A percentile compares a stretch with the other conserved stretches of the same genome.
Evolutionary conservation across 371 early-diverging fungal species (phyloP).

Genomic region (Caulochytrium protostelioides): DNA sequence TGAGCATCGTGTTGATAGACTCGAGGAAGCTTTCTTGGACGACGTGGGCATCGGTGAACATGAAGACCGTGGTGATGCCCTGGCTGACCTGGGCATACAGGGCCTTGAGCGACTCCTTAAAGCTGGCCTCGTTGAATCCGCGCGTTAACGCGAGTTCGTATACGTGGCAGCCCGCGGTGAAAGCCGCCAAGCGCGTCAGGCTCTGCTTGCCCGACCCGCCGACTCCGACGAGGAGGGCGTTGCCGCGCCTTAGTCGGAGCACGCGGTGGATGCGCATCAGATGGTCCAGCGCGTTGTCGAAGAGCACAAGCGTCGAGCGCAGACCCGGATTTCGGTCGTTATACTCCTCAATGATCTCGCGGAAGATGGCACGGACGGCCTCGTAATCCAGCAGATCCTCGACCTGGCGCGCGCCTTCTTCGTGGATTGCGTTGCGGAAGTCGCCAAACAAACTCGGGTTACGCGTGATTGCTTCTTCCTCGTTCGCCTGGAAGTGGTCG

Average conservation of each 20-base stretch:
- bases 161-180: constrained; percentile 27
- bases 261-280: constrained; percentile 29
- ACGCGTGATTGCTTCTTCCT: constrained; percentile 17
- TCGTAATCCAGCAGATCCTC: constrained; percentile 35
- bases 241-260: constrained; percentile 28
- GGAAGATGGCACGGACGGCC: constrained; percentile 29
- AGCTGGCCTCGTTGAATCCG: constrained; percentile 31
- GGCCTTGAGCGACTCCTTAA: constrained; percentile 25
- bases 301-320: no score
- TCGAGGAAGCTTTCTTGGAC: constrained; percentile 37
- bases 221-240: constrained; percentile 31
- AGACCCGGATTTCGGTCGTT: constrained; percentile 32
- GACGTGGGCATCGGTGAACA: constrained; percentile 37
- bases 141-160: constrained; percentile 31
- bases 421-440: constrained; percentile 30
- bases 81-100: constrained; percentile 21
- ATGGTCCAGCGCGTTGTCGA: constrained; percentile 38
- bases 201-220: constrained; percentile 40
- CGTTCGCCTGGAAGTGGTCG: constrained; percentile 24
- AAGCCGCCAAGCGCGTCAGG: constrained; percentile 25
- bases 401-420: constrained; percentile 25
- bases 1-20: constrained; percentile 36
- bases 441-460: constrained; percentile 33
- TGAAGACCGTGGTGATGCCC: constrained; percentile 28
- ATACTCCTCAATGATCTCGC: constrained; percentile 33